Conservation (phyloP, 208 protist genomes). For the Acanthamoeba sp. region DNA sequence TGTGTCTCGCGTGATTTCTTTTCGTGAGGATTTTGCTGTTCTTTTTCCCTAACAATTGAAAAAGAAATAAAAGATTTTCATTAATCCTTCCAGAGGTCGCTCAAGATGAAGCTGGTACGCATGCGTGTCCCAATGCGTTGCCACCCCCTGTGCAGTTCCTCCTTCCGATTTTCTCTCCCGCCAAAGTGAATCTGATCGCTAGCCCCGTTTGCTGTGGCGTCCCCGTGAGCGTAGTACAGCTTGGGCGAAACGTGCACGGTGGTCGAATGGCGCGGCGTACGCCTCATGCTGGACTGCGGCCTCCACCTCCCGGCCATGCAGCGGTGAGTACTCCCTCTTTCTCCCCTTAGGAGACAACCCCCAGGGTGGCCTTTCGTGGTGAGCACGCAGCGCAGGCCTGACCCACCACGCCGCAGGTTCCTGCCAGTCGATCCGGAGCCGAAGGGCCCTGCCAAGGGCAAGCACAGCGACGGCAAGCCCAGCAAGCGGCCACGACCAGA, state of each 20-base stretch:
- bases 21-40: neutral
- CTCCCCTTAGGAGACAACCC: neutral
- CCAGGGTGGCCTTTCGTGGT: neutral
- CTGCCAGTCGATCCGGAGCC: neutral
- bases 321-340: neutral
- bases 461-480: slow-evolving; percentile 15
- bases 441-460: neutral
- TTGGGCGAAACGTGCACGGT: slow-evolving; percentile 41
- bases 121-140: neutral
- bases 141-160: no score
- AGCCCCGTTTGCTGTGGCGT: no score
- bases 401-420: neutral
- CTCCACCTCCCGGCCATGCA: slow-evolving; percentile 35
- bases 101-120: slow-evolving; percentile 5
- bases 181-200: no score
- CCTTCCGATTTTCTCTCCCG: no score
- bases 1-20: neutral
- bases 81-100: neutral
- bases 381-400: neutral
- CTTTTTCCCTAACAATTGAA: neutral
- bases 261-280: neutral
- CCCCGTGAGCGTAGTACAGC: no score
- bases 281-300: slow-evolving; percentile 54
- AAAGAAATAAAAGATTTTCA: neutral
- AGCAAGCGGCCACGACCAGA: slow-evolving; percentile 43